phyloP scores from a whole-genome alignment of 2,329 filamentous ascomycete species.

The Aspergillus hiratsukae region DNA sequence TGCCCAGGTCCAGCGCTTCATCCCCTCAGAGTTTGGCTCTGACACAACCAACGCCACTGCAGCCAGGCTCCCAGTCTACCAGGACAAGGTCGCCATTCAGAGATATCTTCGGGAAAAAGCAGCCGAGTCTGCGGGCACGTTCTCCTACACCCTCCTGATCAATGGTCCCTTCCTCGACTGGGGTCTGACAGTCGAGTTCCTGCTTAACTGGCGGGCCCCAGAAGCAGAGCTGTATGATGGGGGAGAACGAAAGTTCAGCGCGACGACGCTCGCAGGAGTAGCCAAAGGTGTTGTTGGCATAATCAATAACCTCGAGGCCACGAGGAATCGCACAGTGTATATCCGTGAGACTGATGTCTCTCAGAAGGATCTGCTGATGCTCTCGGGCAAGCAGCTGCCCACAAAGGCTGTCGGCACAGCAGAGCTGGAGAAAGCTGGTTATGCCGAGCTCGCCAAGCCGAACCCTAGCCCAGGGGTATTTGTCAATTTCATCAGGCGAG shows the following conservation, averaged over 20 bases:
- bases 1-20: constrained; percentile 8
- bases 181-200: constrained; percentile 35
- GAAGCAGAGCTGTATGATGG: constrained; percentile 45
- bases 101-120: constrained; percentile 21
- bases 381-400: not conserved
- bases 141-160: constrained; percentile 30
- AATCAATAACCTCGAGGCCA: constrained; percentile 48
- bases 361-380: not conserved
- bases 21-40: constrained; percentile 34
- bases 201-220: constrained; percentile 39
- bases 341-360: not conserved
- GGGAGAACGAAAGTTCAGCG: constrained; percentile 47
- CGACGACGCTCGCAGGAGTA: constrained; percentile 47
- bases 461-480: constrained; percentile 15
- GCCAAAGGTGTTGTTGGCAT: constrained; percentile 48
- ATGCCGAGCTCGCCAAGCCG: constrained; percentile 1
- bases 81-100: constrained; percentile 27
- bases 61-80: constrained; percentile 27
- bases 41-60: constrained; percentile 24
- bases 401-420: not conserved
- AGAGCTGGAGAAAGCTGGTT: not conserved
- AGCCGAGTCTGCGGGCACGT: constrained; percentile 7
- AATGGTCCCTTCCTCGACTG: constrained; percentile 34
- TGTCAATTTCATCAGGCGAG: constrained; percentile 26
- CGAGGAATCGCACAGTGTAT: constrained; percentile 47